Base-by-base conservation (phyloP, 352 stramenopile genomes). In the Pythium sukuiense region DNA sequence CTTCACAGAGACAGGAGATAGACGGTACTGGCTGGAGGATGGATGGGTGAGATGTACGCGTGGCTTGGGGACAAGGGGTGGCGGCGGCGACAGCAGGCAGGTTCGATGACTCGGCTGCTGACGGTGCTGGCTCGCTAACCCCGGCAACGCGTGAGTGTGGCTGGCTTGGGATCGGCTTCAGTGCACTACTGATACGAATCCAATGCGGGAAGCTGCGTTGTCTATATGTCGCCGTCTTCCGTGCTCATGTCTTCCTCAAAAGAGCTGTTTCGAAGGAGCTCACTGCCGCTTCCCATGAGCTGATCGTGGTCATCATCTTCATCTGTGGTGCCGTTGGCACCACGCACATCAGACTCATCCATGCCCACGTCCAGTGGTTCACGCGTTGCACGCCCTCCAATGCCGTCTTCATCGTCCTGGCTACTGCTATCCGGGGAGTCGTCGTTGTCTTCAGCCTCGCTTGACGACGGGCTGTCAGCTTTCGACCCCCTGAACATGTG, bases 401-500 rank as follows among this genome's bases (percentile, higher is more conserved):
- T 63, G 0, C 64, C 55, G 29, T 72, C 64, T 1, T 60, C 69
- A 26, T 75, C 69, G 9, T 75, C 67, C 27, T 63, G 50, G 18
- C 43, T 50, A 45, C 68, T 71, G 13, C 58, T 71, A 20, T 65
- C 63, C 3, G 55, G 18, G 14, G 57, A 71, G 26, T 67, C 73
- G 46, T 56, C 66, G 57, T 72, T 74, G 16, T 80, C 75, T 48
- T 74, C 74, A 11, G 76, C 74, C 27, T 85, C 81, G 56, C 79
- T 84, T 2, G 80, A 90, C 8, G 79, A 89, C 13, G 72, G 79
- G 53, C 69, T 85, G 30, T 77, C 83, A 0, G 81, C 78, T 62
- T 87, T 85, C 41, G 86, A 72, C 2, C 86, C 86, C 32, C 79
- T 79, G 61, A 92, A 94, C 72, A 94, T 83, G 67, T 94, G 79